These are phyloP conservation scores for Suillus bovinus DNA, from an alignment of 768 basidiomycete genomes.

Conservation along the genomic window DNA sequence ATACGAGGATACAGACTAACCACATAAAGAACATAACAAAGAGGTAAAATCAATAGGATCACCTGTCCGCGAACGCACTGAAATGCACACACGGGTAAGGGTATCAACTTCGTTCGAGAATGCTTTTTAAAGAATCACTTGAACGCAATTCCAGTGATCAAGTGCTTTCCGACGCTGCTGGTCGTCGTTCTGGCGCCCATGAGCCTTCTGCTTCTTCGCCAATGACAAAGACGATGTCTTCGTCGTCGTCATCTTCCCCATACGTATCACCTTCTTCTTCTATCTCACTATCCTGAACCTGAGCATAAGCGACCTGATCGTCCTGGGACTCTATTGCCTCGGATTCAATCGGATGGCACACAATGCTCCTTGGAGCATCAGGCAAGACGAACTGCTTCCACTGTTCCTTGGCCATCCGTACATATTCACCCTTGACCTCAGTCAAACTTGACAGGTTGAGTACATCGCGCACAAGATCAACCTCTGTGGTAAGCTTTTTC, in stretches of 20 bases:
- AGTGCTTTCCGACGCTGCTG: slow-evolving; percentile 2
- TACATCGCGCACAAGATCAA: slow-evolving; percentile 66
- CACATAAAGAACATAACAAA: slow-evolving; percentile 6
- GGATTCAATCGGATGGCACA: slow-evolving; percentile 13
- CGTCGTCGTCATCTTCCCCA: slow-evolving; percentile 67
- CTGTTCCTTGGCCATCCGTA: slow-evolving; percentile 58
- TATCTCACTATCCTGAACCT: slow-evolving; percentile 17
- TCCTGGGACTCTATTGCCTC: slow-evolving; percentile 2
- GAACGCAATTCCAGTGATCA: not conserved
- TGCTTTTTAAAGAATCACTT: not conserved
- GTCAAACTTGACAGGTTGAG: slow-evolving; percentile 64
- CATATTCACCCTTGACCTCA: slow-evolving; percentile 68
- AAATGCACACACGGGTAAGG: not conserved
- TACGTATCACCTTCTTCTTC: slow-evolving; percentile 35
- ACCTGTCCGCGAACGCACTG: slow-evolving; percentile 3
- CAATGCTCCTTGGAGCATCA: slow-evolving; percentile 52
- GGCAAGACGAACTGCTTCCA: slow-evolving; percentile 66
- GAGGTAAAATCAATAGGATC: slow-evolving; percentile 3
- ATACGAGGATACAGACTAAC: not conserved
- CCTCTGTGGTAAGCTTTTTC: slow-evolving; percentile 59
- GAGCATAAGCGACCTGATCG: not conserved
- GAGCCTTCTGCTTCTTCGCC: slow-evolving; percentile 44
- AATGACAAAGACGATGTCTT: slow-evolving; percentile 76
- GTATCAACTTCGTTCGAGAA: slow-evolving; percentile 1
- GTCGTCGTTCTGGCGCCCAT: slow-evolving; percentile 35